Evolutionary conservation across 805 yeast genomes (phyloP).

Genomic region (Starmerella scarabaei): DNA sequence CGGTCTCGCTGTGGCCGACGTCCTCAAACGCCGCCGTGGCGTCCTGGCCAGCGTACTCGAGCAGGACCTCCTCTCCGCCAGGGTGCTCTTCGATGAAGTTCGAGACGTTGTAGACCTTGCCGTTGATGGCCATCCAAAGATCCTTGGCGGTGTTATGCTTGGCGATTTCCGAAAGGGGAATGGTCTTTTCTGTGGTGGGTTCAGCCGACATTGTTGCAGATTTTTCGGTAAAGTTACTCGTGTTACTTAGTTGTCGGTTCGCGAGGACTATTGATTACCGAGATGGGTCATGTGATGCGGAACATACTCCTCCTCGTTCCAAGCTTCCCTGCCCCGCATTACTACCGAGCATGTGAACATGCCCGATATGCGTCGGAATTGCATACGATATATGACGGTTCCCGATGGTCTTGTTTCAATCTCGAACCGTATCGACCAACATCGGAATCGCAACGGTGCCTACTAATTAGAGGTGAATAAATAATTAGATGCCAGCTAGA

Average conservation of each 20-base stretch:
- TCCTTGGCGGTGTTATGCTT: constrained; percentile 39
- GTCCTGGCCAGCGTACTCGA: constrained; percentile 71
- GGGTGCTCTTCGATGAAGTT: constrained; percentile 50
- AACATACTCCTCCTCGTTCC: too few relatives aligned
- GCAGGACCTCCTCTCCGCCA: constrained; percentile 73
- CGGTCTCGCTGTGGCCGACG: constrained; percentile 96
- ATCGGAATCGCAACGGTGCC: too few relatives aligned
- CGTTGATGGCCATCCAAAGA: constrained; percentile 59
- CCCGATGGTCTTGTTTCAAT: too few relatives aligned
- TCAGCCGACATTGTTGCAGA: background rate
- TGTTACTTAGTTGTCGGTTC: background rate
- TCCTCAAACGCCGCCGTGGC: constrained; percentile 61
- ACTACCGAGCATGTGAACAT: too few relatives aligned
- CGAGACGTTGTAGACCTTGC: constrained; percentile 55
- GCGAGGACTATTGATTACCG: background rate
- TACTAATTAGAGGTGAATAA: background rate
- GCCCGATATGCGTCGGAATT: too few relatives aligned
- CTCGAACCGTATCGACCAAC: too few relatives aligned
- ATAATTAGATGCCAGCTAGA: background rate
- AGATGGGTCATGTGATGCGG: too few relatives aligned
- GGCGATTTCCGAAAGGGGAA: constrained; percentile 34
- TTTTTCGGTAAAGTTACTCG: too few relatives aligned
- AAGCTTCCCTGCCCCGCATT: too few relatives aligned
- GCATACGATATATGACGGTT: too few relatives aligned
- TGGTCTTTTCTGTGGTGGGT: constrained; percentile 17